Conservation (phyloP, 805 yeast species). For the Metschnikowia shivogae region DNA sequence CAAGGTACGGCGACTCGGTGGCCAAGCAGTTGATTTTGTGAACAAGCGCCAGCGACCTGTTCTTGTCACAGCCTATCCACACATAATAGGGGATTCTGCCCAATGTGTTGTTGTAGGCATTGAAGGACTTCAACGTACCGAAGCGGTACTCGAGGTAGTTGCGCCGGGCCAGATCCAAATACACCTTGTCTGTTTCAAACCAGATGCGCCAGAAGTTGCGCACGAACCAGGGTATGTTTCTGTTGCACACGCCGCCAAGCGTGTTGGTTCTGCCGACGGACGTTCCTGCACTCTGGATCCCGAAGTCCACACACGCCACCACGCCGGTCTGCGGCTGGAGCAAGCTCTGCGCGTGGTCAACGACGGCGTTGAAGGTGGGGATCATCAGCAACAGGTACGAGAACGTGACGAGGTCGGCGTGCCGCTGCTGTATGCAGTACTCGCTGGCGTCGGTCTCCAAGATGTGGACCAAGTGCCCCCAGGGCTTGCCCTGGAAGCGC, state of each 20-base stretch:
- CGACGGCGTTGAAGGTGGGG: constrained; percentile 74
- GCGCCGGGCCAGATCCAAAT: constrained; percentile 74
- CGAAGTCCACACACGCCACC: constrained; percentile 73
- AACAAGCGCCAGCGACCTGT: constrained; percentile 38
- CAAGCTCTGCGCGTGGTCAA: constrained; percentile 58
- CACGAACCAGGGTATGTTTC: constrained; percentile 73
- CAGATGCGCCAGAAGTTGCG: constrained; percentile 84
- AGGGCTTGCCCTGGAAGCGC: constrained; percentile 42
- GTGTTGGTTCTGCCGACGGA: constrained; percentile 67
- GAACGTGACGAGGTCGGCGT: constrained; percentile 72
- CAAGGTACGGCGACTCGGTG: constrained; percentile 77
- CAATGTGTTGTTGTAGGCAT: constrained; percentile 57
- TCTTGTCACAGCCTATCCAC: constrained; percentile 64
- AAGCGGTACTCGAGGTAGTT: constrained; percentile 78
- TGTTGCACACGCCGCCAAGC: constrained; percentile 65
- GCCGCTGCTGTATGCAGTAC: constrained; percentile 44
- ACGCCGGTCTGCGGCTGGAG: constrained; percentile 55
- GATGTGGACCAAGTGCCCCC: constrained; percentile 56
- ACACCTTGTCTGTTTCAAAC: constrained; percentile 83
- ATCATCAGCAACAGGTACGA: constrained; percentile 84
- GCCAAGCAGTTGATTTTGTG: constrained; percentile 71
- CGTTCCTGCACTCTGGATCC: constrained; percentile 65
- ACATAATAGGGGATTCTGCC: constrained; percentile 80
- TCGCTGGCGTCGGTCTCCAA: constrained; percentile 73
- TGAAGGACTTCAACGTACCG: constrained; percentile 74